Base-by-base conservation (phyloP, 345 rosid genomes). In the Syzygium jambos region DNA sequence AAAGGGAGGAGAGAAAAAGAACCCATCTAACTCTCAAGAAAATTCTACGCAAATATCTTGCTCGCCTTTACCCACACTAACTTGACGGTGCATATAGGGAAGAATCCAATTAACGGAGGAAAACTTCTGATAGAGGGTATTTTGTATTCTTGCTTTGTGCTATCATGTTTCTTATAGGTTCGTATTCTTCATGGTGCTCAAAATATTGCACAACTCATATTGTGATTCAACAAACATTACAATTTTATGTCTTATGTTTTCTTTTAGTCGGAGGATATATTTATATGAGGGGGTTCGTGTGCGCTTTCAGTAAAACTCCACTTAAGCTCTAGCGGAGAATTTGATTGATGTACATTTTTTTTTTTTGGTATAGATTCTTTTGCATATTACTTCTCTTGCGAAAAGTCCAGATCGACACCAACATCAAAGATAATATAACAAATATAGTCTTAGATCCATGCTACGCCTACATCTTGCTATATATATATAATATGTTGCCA, bases 161-260 rank as follows among this genome's bases (percentile, higher is more conserved):
- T 27, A 25, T 11, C 65, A 22, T 59, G n/a, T 59, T 59, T 59
- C 65, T 27, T 0, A 12, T 0, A 5, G 65, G 65, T 27, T 59
- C 65, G 5, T 27, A 59, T n/a, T 27, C 0, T 59, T 59, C 27
- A 11, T 25, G 14, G 29, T 14, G 68, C 68, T 59, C 68, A 59
- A 27, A 59, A 27, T 59, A 59, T 2, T 0, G 68, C 68, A 59
- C 12, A 12, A 27, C n/a, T 0, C 16, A 11, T 12, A 12, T 1
- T 51, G 4, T 51, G 52, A 59, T 59, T 59, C 7, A 25, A 25
- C 65, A 11, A 5, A 59, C n/a, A n/a, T 25, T 57, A 57, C 27
- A 21, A 57, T 57, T 23, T n/a, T 1, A 0, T 25, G 12, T 59
- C 65, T 59, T 59, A 11, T 59, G 65, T 1, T 25, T 11, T 59